Conservation (phyloP, 2,329 filamentous ascomycete genomes). For the Orbilia oligospora region DNA sequence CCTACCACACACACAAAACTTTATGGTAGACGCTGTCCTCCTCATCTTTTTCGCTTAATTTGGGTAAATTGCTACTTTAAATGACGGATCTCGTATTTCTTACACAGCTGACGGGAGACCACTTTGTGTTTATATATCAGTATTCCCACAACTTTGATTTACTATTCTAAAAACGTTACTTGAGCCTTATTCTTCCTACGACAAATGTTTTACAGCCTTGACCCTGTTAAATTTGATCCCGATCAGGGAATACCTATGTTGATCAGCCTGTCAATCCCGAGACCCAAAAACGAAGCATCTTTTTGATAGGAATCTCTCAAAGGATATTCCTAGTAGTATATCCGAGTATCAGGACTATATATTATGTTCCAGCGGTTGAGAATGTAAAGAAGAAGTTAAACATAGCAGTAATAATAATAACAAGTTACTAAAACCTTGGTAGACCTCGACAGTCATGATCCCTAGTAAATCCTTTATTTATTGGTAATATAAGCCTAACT, state of each 20-base stretch:
- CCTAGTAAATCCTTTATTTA: background rate
- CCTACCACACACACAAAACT: slow-evolving; percentile 38
- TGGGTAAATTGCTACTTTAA: slow-evolving; percentile 50
- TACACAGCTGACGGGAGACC: slow-evolving; percentile 4
- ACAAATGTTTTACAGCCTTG: slow-evolving; percentile 11
- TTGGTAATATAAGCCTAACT: background rate
- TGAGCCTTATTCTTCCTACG: slow-evolving; percentile 13
- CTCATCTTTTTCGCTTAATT: slow-evolving; percentile 37
- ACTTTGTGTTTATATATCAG: slow-evolving; percentile 15
- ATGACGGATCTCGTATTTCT: slow-evolving; percentile 55
- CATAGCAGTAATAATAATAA: background rate
- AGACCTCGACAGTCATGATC: background rate
- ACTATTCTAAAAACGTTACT: background rate
- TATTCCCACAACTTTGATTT: background rate
- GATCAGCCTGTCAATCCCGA: slow-evolving; percentile 16
- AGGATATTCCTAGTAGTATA: slow-evolving; percentile 10
- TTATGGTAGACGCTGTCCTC: slow-evolving; percentile 28
- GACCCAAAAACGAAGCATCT: background rate
- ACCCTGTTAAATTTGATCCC: background rate
- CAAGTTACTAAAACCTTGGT: background rate
- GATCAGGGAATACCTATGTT: slow-evolving; percentile 14
- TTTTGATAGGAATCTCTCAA: background rate
- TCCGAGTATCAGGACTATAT: slow-evolving; percentile 4
- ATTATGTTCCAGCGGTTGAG: background rate
- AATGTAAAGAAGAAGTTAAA: background rate